Base-by-base conservation (phyloP, 2,329 filamentous ascomycete species). In the Chrysoporthe austroafricana region DNA sequence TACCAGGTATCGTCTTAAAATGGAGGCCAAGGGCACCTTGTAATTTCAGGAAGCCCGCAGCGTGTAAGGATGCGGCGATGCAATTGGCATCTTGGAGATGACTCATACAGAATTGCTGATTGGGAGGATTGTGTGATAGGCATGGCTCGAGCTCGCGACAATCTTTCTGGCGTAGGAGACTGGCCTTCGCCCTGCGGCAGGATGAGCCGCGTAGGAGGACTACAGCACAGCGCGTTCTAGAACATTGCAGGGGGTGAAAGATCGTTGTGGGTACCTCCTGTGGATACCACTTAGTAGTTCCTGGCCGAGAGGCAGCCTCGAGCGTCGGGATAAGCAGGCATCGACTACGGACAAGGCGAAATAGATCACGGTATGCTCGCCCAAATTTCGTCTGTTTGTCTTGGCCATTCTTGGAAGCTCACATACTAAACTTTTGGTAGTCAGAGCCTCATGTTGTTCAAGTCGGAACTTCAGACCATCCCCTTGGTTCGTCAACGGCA, bases 221-320 rank as follows among this genome's bases (percentile, higher is more conserved):
- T 16, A 36, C 42, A 56, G 60, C 43, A 46, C n/a, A 18, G 32
- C 56, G 16, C 43, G 66, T 62, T 67, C 62, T 67, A 64, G 66
- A 64, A 64, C 66, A 44, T 44, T 39, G 46, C 57, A 48, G 57
- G 44, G 57, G 62, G 5, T 9, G 6, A 39, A 5, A 63, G 64
- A 43, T 32, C 44, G 8, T 34, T 62, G 59, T 66, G 64, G 64
- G 13, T 57, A 66, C 48, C 34, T 46, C 18, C 44, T 5, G 64
- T 66, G 64, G 64, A 52, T 59, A 66, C 39, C 58, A 26, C 26
- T 26, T 2, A 26, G 26, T 26, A 39, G 36, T 9, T 39, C 36
- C 9, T 9, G 36, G 9, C 36, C 1, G 36, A 39, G 36, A 39
- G 5, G 5, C 36, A 39, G 36, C 9, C 36, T 46, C 44, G 11